Percentiles rank a stretch among this genome's conserved stretches.
These are phyloP conservation scores for Isabelozyma heimii DNA, from an alignment of 805 yeast species.

Conservation along the genomic window DNA sequence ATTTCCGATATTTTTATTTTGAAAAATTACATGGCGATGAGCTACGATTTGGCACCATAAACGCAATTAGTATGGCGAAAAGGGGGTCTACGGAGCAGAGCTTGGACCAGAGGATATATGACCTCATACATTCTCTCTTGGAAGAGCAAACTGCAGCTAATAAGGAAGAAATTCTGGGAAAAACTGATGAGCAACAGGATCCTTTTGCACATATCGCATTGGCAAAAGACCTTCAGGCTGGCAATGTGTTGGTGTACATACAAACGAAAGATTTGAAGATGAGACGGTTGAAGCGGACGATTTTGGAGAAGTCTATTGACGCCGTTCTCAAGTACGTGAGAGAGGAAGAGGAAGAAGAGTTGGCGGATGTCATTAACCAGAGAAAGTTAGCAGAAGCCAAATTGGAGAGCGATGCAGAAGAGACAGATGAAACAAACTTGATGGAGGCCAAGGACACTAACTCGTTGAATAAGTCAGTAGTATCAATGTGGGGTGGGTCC, in stretches of 20 bases:
- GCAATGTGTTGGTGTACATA: conserved; percentile 55
- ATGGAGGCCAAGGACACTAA: conserved; percentile 69
- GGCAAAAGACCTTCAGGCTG: conserved; percentile 54
- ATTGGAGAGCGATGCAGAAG: conserved; percentile 41
- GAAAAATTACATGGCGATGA: not conserved
- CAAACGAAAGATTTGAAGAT: conserved; percentile 66
- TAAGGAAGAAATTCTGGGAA: conserved; percentile 14
- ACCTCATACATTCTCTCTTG: conserved; percentile 52
- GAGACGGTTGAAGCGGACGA: conserved; percentile 63
- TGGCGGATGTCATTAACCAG: conserved; percentile 27
- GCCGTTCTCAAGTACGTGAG: conserved; percentile 53
- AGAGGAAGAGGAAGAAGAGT: conserved; percentile 61
- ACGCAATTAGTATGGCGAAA: conserved; percentile 7
- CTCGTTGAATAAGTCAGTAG: conserved; percentile 72
- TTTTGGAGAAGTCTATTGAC: conserved; percentile 63
- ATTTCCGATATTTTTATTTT: no score
- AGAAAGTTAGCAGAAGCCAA: conserved; percentile 15
- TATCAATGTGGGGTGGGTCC: conserved; percentile 58
- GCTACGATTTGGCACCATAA: not conserved
- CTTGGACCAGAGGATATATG: conserved; percentile 57
- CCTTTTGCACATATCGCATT: conserved; percentile 48
- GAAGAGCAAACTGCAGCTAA: conserved; percentile 57
- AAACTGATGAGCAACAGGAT: conserved; percentile 22
- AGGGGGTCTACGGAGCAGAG: conserved; percentile 10
- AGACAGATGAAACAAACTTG: conserved; percentile 42